Evolutionary conservation across 805 yeast species (phyloP), one percentile per base, ranked within the genome.

Genomic region (Lachancea mirantina): DNA sequence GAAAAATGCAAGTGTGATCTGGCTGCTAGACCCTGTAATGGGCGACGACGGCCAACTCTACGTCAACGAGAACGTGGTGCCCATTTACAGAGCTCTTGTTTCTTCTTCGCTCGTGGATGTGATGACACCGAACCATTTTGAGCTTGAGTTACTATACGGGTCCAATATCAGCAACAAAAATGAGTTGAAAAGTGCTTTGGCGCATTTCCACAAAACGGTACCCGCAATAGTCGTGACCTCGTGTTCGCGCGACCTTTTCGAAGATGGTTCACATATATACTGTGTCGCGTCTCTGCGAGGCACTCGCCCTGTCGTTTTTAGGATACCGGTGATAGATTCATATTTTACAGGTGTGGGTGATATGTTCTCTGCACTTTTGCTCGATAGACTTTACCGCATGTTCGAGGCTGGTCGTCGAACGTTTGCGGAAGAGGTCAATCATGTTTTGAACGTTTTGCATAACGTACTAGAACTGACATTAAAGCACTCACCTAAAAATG

Each of bases 291-390:
- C 76, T 1, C 48, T 68, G 4, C 34, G 36, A 6, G 51, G 35
- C 14, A 22, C 35, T 17, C 32, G 29, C 13, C 49, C 61, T 1
- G 40, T 55, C 23, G 48, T 52, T 11, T 47, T 39, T 46, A 66
- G 67, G 42, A 67, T 81, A 9, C 80, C 83, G 2, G 63, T 67
- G 21, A 71, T 84, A 25, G 74, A 78, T 34, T 78, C 89, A 4
- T 85, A 89, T 54, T 89, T 88, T 59, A 84, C 96, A 0, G 97
- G 97, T 2, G 95, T 92, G 0, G 97, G 97, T 5, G 97, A 88
- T 49, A 58, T 88, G 25, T 88, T 89, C 47, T 78, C 95, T 0
- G 89, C 95, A 0, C 55, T 88, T 23, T 55, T 87, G 19, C 46
- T 84, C 5, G 94, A 81, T 54, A 70, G 83, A 43, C 61, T 78